Evolutionary conservation across 805 yeast species (phyloP), one percentile per base, ranked within the genome.

Genomic region (Candida chauliodis): DNA sequence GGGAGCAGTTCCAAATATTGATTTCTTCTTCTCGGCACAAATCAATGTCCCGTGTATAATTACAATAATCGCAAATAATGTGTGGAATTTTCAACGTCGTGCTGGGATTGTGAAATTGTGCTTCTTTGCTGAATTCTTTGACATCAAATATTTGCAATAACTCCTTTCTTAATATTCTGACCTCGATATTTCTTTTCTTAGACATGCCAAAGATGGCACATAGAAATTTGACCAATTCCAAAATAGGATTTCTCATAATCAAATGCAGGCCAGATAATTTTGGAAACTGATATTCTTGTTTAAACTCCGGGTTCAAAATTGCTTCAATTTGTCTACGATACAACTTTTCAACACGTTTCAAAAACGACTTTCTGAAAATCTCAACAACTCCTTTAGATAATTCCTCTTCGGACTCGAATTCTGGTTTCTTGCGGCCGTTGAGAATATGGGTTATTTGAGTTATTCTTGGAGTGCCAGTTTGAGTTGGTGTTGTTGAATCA

Each of bases 41-140:
- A 63, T 91, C 97, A 35, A 91, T 65, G 50, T 86, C 95, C 20
- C 80, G 66, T 25, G 81, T 75, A 49, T 68, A 74, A 43, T 79
- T 82, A 63, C 99, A 93, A 49, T 81, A 74, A 43, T 78, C 83
- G 63, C 99, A 93, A 5, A 84, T 66, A 5, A 89, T 73, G 30
- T 81, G 82, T 1, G 81, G 75, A 3, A 93, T 58, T 24, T 71
- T 63, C 43, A 93, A 67, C 0, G 85, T 74, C 0, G 85, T 69
- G 36, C 93, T 76, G 11, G 96, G 96, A 53, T 88, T 79, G 28
- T 57, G 61, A 59, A 89, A 90, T 13, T 66, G 67, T 1, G 91
- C 86, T 41, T 79, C 86, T 3, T 74, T 74, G 46, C 87, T 80
- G 61, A 93, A 93, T 55, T 93, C 99, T 43, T 83, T 79, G 27